A percentile compares a stretch with the other conserved stretches of the same genome.
Conservation (phyloP, 257 asterid genomes). For the Striga asiatica region DNA sequence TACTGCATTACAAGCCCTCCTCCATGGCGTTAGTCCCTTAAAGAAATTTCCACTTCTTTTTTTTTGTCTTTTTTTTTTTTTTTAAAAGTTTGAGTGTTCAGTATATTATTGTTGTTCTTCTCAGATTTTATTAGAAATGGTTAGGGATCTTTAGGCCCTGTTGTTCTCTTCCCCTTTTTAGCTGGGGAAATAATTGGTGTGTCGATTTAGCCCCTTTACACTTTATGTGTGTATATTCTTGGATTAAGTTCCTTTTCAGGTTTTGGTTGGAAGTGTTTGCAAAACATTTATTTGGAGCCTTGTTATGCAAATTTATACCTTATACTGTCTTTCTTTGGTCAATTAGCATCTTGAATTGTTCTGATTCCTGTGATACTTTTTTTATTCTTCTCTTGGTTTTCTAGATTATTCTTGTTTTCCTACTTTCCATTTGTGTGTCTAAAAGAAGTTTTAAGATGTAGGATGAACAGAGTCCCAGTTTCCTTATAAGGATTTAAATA, state of each 20-base stretch:
- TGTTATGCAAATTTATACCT: conserved; percentile 4
- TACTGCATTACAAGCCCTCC: conserved; percentile 98
- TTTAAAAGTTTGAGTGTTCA: not conserved
- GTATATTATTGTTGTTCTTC: too few species aligned
- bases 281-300: conserved; percentile 19
- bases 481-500: not conserved
- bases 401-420: not conserved
- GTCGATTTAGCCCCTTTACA: conserved; percentile 5
- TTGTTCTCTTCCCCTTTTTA: too few species aligned
- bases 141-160: too few species aligned
- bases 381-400: conserved; percentile 7
- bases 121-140: too few species aligned
- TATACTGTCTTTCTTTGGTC: not conserved
- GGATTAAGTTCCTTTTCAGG: conserved; percentile 12
- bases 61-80: conserved; percentile 9
- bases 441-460: not conserved
- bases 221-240: conserved; percentile 15
- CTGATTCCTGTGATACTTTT: conserved; percentile 24
- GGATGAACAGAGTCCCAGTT: conserved; percentile 11
- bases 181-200: conserved; percentile 15
- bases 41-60: not conserved
- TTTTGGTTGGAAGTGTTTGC: conserved; percentile 21
- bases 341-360: conserved; percentile 9
- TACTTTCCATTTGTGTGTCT: not conserved
- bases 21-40: conserved; percentile 81